Conservation (phyloP, 768 basidiomycete genomes). For the Rhodotorula kratochvilovae region DNA sequence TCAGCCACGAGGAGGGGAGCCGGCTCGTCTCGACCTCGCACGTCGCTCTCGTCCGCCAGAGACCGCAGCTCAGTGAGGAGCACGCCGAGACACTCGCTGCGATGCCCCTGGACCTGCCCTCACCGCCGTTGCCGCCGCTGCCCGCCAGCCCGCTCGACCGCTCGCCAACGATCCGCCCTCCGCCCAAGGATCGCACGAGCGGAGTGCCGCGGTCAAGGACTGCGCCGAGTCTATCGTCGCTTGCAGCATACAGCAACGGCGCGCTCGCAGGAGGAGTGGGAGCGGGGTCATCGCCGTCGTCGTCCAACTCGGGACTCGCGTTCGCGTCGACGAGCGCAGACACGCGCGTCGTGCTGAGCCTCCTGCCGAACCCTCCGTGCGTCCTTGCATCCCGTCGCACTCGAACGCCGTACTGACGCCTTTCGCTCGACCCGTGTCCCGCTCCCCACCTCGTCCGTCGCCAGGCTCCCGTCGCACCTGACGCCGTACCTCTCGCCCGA, state of each 20-base stretch:
- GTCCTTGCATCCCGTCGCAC: background rate
- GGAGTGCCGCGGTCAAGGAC: background rate
- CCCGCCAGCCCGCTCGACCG: background rate
- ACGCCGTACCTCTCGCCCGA: slow-evolving; percentile 24
- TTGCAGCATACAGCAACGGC: background rate
- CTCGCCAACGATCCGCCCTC: background rate
- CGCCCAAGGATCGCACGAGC: background rate
- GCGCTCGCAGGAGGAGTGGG: background rate
- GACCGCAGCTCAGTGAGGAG: background rate
- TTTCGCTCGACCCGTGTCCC: background rate
- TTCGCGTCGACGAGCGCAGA: background rate
- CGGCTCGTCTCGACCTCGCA: too few relatives aligned
- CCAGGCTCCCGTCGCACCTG: slow-evolving; percentile 30
- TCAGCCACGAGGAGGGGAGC: too few relatives aligned
- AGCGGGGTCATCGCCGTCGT: background rate
- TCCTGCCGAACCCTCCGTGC: slow-evolving; percentile 9
- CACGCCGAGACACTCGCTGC: background rate
- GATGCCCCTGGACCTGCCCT: slow-evolving; percentile 5
- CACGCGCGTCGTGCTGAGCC: background rate
- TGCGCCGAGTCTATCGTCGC: background rate
- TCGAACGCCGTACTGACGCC: too few relatives aligned
- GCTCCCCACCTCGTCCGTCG: background rate
- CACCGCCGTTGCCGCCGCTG: background rate
- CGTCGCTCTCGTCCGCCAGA: too few relatives aligned
- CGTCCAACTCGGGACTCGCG: background rate